Base-by-base conservation (phyloP, 148 eudicot species). In the Selenicereus undatus region DNA sequence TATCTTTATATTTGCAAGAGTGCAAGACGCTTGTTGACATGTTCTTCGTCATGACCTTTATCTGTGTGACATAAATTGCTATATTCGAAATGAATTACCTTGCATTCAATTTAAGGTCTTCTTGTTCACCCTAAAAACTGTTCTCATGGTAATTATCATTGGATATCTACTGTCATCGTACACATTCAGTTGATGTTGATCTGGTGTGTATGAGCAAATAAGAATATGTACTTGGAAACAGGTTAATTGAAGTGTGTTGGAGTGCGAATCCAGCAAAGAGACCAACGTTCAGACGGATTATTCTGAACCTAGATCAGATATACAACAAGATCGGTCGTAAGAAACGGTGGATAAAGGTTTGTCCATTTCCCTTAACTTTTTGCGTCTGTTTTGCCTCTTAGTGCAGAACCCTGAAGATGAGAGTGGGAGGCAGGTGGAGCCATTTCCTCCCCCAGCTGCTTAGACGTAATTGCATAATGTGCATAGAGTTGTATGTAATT, bases 231-330 rank as follows among this genome's bases (percentile, higher is more conserved):
- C 45, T 64, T 88, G 39, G 75, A 77, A 32, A 75, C 86, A 96
- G 99, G 89, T 88, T 96, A 84, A 91, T 96, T 82, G 97, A 90
- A 85, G 90, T 87, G 76, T 96, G 99, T 85, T 96, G 99, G 99
- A 87, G 65, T 80, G 98, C 90, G 83, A 83, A 88, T 78, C 92
- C 99, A 72, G 84, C 86, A 50, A 82, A 88, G 83, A 84, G 98
- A 84, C 99, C 98, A 29, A 91, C 94, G 35, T 96, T 96, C 77
- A 90, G 91, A 84, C 86, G 89, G 79, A 93, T 93, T 45, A 93
- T 96, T 78, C 74, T 77, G 66, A 88, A 82, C 82, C 86, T 95
- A 84, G 97, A 93, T 80, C 84, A 86, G 43, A 89, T 93, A 71
- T 82, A 91, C 81, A 86, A 76, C 81, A 76, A 85, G 51, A 76